phyloP scores from a whole-genome alignment of 192 early-diverging fungal species.

The Entomortierella parvispora region DNA sequence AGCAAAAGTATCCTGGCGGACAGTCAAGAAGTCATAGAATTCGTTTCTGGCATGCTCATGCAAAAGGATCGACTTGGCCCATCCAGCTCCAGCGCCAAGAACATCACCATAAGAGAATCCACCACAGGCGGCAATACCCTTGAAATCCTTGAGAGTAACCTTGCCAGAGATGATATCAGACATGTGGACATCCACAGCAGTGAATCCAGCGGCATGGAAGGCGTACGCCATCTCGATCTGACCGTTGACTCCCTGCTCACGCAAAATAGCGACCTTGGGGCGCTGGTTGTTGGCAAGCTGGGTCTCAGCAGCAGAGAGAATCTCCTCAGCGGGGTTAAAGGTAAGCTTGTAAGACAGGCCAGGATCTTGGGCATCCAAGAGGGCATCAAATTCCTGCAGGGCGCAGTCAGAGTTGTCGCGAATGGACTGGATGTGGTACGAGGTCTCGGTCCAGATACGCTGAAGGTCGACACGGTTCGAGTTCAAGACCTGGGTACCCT shows the following conservation, averaged over 20 bases:
- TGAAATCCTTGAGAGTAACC: conserved; percentile 74
- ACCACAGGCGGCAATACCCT: conserved; percentile 93
- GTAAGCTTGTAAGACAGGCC: conserved; percentile 85
- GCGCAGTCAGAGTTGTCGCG: conserved; percentile 93
- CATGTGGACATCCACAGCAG: conserved; percentile 98
- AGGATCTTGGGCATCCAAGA: conserved; percentile 77
- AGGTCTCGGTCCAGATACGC: conserved; percentile 90
- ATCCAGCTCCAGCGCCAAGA: conserved; percentile 97
- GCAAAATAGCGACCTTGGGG: conserved; percentile 92
- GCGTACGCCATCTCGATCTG: conserved; percentile 95
- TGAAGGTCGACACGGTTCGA: conserved; percentile 75
- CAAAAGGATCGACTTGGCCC: conserved; percentile 93
- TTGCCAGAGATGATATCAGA: conserved; percentile 84
- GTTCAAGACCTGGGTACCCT: conserved; percentile 61
- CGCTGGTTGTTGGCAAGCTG: conserved; percentile 23
- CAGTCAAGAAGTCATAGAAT: conserved; percentile 84
- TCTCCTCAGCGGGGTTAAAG: conserved; percentile 74
- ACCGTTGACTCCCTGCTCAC: conserved; percentile 98
- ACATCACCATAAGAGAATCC: conserved; percentile 99
- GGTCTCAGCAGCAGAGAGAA: conserved; percentile 45
- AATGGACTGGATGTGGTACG: conserved; percentile 88
- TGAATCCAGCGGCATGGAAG: conserved; percentile 94
- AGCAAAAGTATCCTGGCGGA: conserved; percentile 89
- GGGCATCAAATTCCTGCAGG: conserved; percentile 79
- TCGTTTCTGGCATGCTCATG: conserved; percentile 74